Base-by-base conservation (phyloP, 2,329 filamentous ascomycete species). In the Paracamarosporium sp. region DNA sequence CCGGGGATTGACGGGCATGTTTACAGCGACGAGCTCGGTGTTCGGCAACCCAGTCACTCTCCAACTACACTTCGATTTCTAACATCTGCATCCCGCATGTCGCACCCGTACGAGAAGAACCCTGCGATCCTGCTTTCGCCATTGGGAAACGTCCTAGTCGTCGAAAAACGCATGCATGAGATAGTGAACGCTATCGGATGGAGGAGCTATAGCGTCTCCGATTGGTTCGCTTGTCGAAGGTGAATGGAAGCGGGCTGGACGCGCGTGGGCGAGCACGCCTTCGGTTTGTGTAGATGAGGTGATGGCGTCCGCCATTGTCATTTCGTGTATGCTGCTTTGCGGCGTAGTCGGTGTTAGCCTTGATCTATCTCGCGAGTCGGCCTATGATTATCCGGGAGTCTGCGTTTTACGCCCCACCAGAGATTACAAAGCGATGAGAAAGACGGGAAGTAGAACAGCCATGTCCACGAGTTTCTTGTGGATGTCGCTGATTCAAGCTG, bases 201-300 rank as follows among this genome's bases (percentile, higher is more conserved):
- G 30, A 17, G 48, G 48, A 51, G 47, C 48, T 51, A 28, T 43
- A 15, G 35, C 24, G 48, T 27, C 48, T 51, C 48, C 48, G 48
- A 51, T 51, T 51, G 48, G 48, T 17, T 51, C 48, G 48, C 48
- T 51, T 43, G 36, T 24, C 7, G 43, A 46, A 15, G 40, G 30
- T 48, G 45, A 48, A 45, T 45, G 7, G 12, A 25, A 38, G 24
- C 25, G 24, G 13, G 30, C 24, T 40, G 24, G 15, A 40, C 9
- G 47, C 22, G 40, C 40, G 2, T 43, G 40, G 15, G 22, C 20
- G 11, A 43, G 11, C 9, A 27, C 40, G 40, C 43, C 27, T 31
- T 46, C 43, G 25, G 25, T 46, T 31, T 50, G 33, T 40, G 9
- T 30, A 30, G 24, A 48, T 25, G 45, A n/a, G 20, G 22, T 48